These are phyloP conservation scores for Fusarium dlaminii DNA, from an alignment of 2,329 filamentous ascomycete genomes.

Conservation along the genomic window DNA sequence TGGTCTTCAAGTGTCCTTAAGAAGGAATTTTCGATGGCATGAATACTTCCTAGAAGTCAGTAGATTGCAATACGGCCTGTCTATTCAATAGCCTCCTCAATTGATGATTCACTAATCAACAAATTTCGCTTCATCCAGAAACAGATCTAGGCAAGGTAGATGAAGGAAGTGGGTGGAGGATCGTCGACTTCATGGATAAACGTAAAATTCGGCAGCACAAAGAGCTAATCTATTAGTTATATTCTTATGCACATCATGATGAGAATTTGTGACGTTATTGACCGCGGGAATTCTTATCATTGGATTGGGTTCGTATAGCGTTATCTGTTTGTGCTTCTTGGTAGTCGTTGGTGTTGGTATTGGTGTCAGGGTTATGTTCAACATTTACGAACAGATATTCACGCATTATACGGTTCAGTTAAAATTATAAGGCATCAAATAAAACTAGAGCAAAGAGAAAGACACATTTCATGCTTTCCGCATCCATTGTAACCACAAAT, in stretches of 20 bases:
- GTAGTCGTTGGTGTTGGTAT: background rate
- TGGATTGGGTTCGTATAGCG: background rate
- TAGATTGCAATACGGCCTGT: background rate
- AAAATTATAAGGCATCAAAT: background rate
- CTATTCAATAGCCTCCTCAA: background rate
- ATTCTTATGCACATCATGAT: background rate
- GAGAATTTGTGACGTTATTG: background rate
- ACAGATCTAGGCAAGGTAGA: conserved; percentile 5
- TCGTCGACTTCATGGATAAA: background rate
- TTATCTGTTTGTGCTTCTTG: background rate
- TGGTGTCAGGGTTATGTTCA: background rate
- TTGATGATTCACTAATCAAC: background rate
- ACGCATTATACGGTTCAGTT: background rate
- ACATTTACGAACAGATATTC: background rate
- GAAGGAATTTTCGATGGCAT: background rate
- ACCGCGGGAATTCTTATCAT: too few relatives aligned
- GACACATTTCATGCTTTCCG: background rate
- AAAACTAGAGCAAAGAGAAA: background rate
- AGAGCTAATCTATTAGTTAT: background rate
- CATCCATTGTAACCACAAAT: background rate
- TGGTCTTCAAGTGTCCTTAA: background rate
- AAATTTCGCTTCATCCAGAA: background rate
- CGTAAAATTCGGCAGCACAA: background rate
- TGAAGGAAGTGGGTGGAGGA: background rate
- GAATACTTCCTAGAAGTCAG: background rate